phyloP scores from a whole-genome alignment of 805 yeast genomes.

The Ogataea ganodermae region DNA sequence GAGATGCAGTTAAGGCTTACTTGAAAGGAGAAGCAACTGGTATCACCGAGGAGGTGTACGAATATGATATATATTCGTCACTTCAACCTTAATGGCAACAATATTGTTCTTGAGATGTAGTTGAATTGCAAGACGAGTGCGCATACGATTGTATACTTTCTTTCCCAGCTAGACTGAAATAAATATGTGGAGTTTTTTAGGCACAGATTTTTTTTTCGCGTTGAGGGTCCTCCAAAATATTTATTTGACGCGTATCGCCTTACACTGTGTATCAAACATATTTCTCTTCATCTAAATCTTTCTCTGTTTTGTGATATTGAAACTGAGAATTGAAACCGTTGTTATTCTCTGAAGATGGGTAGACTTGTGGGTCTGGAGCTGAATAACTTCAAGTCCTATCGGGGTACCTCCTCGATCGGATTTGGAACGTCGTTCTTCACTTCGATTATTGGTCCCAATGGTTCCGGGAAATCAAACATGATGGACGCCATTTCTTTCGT shows the following conservation, averaged over 20 bases:
- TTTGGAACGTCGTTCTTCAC: slow-evolving; percentile 85
- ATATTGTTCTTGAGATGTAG: no score
- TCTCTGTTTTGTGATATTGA: not conserved
- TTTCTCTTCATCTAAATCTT: not conserved
- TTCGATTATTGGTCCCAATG: slow-evolving; percentile 96
- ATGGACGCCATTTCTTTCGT: slow-evolving; percentile 95
- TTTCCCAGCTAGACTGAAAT: no score
- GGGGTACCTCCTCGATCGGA: slow-evolving; percentile 73
- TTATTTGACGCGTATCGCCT: slow-evolving; percentile 3
- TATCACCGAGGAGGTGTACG: slow-evolving; percentile 25
- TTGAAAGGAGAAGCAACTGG: slow-evolving; percentile 42
- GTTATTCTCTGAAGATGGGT: slow-evolving; percentile 62
- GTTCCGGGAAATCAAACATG: slow-evolving; percentile 96
- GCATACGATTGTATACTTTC: no score
- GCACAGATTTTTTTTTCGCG: slow-evolving; percentile 6
- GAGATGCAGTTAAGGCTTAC: slow-evolving; percentile 56
- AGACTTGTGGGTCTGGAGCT: slow-evolving; percentile 76
- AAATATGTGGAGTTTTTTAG: no score
- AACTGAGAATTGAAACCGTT: no score
- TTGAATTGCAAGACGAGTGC: no score
- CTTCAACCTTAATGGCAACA: no score
- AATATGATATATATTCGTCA: slow-evolving; percentile 20
- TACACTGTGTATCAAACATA: not conserved
- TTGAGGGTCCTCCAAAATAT: not conserved
- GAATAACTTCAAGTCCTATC: slow-evolving; percentile 87